Base-by-base conservation (phyloP, 164 flowering plant genomes). In the Umbilicus rupestris region DNA sequence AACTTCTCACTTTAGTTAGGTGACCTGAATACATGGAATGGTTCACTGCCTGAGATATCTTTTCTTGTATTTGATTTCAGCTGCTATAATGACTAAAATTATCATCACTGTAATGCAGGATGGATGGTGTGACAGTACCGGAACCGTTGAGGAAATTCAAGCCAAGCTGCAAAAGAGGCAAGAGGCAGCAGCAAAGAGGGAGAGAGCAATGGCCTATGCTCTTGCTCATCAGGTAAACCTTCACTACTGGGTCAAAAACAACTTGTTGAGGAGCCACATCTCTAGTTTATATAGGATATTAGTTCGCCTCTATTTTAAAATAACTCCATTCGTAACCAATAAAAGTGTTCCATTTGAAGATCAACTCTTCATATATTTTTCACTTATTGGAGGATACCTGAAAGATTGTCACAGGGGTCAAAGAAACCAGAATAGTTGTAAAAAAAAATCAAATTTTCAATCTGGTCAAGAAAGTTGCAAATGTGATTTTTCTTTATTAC, bases 171-270 rank as follows among this genome's bases (percentile, higher is more conserved):
- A 87, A 45, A 94, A 94, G 80, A 83, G 98, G 77, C 94, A 94
- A 78, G 97, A 94, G 70, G 98, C 98, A 62, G 98, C 98, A 31
- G 97, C 93, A 67, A 94, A 91, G 80, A 96, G 98, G 70, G 98
- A 94, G 81, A 91, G 98, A 78, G 96, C 98, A 55, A 89, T 85
- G 97, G 98, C 98, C n/a, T 94, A 94, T 83, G 98, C 97, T 58
- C 72, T 91, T 70, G 82, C 98, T 69, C 91, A 89, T 81, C 98
- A 94, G 92, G 98, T 94, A 74, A 76, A 22, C 24, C 47, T 11
- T 30, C 15, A 45, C 4, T 8, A 15, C 31, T 11, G 3, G 35
- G 22, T 24, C 24, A 33, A 35, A 20, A 33, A 28, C 62, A 52
- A 22, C 35, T 41, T 41, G 10, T 7, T 41, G 12, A 3, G 44